These are phyloP conservation scores for Tarenaya hassleriana DNA, from an alignment of 345 rosid species.

Conservation along the genomic window DNA sequence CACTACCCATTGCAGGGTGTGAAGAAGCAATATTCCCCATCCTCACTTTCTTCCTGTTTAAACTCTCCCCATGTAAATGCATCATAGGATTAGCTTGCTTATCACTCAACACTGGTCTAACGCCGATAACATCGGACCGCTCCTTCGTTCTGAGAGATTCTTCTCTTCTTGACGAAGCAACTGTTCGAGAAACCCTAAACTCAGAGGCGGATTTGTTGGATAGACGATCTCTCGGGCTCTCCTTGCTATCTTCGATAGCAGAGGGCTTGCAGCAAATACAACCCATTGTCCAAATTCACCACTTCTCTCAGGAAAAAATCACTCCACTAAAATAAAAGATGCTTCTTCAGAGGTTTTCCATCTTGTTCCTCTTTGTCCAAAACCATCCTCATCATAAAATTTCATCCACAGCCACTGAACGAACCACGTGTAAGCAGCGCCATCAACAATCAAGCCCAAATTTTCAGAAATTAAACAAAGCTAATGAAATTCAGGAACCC, in stretches of 20 bases:
- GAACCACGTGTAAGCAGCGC: slow-evolving; percentile 8
- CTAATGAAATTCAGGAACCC: slow-evolving; percentile 23
- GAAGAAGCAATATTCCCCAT: slow-evolving; percentile 37
- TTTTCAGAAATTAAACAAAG: slow-evolving; percentile 14
- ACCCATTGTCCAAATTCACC: slow-evolving; percentile 63
- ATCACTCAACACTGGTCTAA: slow-evolving; percentile 48
- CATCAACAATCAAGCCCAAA: slow-evolving; percentile 1
- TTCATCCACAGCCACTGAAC: slow-evolving; percentile 20
- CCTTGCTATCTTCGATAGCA: slow-evolving; percentile 79
- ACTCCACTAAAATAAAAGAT: slow-evolving; percentile 31
- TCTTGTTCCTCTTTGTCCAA: slow-evolving; percentile 19
- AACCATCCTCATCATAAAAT: slow-evolving; percentile 23
- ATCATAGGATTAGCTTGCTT: slow-evolving; percentile 64
- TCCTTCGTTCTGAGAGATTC: slow-evolving; percentile 51
- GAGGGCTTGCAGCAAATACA: slow-evolving; percentile 78
- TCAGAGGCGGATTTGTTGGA: slow-evolving; percentile 59
- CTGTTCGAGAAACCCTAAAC: slow-evolving; percentile 45
- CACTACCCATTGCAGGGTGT: slow-evolving; percentile 52
- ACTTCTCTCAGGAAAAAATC: slow-evolving; percentile 28
- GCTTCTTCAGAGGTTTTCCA: slow-evolving; percentile 22
- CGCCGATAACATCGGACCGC: slow-evolving; percentile 46
- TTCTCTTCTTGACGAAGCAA: slow-evolving; percentile 67
- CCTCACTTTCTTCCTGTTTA: slow-evolving; percentile 67
- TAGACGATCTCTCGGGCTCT: slow-evolving; percentile 66
- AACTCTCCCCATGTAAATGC: slow-evolving; percentile 47